Conservation (phyloP, 768 basidiomycete species). For the Mrakia frigida region DNA sequence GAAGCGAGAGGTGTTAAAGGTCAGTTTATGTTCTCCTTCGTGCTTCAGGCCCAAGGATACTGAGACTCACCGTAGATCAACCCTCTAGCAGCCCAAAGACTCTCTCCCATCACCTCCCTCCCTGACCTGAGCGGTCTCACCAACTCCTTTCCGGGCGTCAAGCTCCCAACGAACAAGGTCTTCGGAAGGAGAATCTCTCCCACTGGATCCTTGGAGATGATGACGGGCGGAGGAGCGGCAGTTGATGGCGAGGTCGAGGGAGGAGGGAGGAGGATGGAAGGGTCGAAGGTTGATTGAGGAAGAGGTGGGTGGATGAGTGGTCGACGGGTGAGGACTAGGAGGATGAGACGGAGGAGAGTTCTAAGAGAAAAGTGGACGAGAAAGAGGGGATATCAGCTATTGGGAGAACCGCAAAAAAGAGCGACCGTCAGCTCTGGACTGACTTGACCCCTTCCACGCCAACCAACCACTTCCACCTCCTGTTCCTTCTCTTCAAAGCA, state of each 20-base stretch:
- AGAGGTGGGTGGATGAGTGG: conserved; percentile 19
- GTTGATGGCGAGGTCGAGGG: background rate
- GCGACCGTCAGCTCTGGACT: background rate
- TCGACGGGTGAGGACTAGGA: conserved; percentile 26
- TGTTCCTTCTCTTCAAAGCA: conserved; percentile 3
- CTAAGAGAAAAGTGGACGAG: conserved; percentile 5
- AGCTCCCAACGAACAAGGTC: conserved; percentile 16
- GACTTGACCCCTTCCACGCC: conserved; percentile 30
- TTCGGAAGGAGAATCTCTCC: conserved; percentile 27
- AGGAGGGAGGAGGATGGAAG: background rate
- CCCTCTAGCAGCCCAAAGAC: conserved; percentile 17
- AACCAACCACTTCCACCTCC: conserved; percentile 24
- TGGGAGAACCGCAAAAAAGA: background rate
- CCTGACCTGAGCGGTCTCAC: background rate
- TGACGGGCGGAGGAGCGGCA: background rate
- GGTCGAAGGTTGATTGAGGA: conserved; percentile 16
- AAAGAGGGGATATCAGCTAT: background rate
- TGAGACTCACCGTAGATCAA: conserved; percentile 32
- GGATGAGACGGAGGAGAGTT: conserved; percentile 25
- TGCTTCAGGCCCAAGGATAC: no score
- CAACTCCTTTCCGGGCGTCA: conserved; percentile 12
- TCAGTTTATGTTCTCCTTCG: background rate
- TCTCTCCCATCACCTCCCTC: conserved; percentile 14
- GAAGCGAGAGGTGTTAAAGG: background rate
- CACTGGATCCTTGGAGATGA: conserved; percentile 24